Evolutionary conservation across 371 early-diverging fungal species (phyloP), one percentile per base, ranked within the genome.

Genomic region (Coemansia sp.): DNA sequence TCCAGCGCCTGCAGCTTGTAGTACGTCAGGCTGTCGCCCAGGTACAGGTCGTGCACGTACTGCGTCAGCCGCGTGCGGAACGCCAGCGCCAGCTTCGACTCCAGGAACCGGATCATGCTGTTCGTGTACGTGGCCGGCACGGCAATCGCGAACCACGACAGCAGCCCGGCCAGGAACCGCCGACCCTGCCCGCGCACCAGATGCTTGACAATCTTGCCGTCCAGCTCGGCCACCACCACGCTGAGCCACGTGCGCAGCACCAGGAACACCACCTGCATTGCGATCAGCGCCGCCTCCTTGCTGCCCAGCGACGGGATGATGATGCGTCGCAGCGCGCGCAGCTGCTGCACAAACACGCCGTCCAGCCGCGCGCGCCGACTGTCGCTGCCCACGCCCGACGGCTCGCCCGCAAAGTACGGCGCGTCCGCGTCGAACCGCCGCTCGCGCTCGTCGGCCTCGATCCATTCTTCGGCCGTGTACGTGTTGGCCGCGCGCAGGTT

Each of bases 41-140:
- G 71, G 65, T 93, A 93, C 75, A 88, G 84, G 53, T 89, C 84
- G 68, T 93, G 90, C 31, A 90, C 94, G 70, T 88, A 85, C 47
- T 84, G 83, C 39, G 92, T 90, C 63, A 92, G 75, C 11, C 93
- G 83, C 48, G 85, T 84, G 59, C 93, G 84, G 85, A 93, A 90
- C 33, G 88, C 78, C 63, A 93, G 78, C 5, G 92, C 82, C 57
- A 93, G 81, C 80, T 97, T 96, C 61, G 93, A 93, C 81, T 97
- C 95, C 39, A 96, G 78, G 78, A 88, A 92, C 9, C 90, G 86
- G 60, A 92, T 91, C 97, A 98, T 95, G 77, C 90, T 89, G 80
- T 98, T 98, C 20, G 97, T 97, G 77, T 97, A 98, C 6, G 96
- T 96, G 12, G 98, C 98, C 31, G 98, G 98, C 10, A 98, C 78